phyloP scores from a whole-genome alignment of 441 rosid genomes.

The Kokia cookei region DNA sequence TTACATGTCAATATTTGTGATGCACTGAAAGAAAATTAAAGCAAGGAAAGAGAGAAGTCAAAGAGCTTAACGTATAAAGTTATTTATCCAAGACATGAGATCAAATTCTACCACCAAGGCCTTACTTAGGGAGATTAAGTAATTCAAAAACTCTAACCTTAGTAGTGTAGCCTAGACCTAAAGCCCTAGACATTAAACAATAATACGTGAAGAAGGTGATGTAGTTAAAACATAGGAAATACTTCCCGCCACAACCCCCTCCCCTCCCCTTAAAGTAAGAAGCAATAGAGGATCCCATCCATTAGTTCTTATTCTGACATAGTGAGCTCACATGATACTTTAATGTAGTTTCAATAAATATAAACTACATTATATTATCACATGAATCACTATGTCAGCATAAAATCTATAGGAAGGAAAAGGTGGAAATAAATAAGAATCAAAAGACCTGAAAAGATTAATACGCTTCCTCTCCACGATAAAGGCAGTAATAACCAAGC shows the following conservation, averaged over 20 bases:
- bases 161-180: slow-evolving; percentile 1
- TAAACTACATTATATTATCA: slow-evolving; percentile 1
- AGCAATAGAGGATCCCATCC: background rate
- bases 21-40: background rate
- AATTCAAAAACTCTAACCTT: background rate
- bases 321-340: background rate
- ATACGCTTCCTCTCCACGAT: background rate
- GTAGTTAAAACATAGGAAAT: background rate
- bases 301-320: background rate
- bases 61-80: background rate
- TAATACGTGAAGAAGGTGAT: background rate
- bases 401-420: background rate
- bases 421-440: background rate
- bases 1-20: background rate
- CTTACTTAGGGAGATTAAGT: background rate
- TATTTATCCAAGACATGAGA: background rate
- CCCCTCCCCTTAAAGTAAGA: background rate
- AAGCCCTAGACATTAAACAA: background rate
- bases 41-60: background rate
- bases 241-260: background rate
- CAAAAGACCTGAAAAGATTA: background rate
- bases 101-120: background rate
- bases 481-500: background rate
- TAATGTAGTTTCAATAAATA: background rate
- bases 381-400: background rate